Evolutionary conservation across 208 protist genomes (phyloP).

Genomic region (Acanthamoeba royreba): DNA sequence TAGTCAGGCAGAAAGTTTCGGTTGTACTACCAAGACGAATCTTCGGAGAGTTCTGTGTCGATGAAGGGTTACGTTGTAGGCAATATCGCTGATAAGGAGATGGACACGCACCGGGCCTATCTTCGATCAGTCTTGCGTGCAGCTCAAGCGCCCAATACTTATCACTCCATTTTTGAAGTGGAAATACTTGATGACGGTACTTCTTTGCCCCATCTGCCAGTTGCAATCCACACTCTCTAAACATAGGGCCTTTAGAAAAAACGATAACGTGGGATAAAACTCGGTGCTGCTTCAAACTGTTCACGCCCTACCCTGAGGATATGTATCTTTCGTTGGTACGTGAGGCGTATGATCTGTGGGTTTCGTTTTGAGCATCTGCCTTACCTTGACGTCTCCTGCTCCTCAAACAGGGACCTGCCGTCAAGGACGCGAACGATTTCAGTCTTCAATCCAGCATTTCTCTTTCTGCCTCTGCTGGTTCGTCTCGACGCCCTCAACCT

Average conservation of each 20-base stretch:
- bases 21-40: conserved; percentile 35
- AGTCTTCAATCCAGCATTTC: too few species aligned
- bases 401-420: not conserved
- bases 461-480: too few species aligned
- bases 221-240: not conserved
- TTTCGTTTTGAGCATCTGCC: too few species aligned
- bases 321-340: not conserved
- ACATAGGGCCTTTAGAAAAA: not conserved
- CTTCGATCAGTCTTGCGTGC: not conserved
- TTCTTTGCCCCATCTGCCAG: not conserved
- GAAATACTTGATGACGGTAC: not conserved
- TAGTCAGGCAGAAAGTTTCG: not conserved
- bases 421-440: not conserved
- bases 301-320: conserved; percentile 14
- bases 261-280: conserved; percentile 13
- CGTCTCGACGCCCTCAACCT: too few species aligned
- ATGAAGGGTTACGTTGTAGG: conserved; percentile 29
- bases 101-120: not conserved
- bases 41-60: not conserved
- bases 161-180: conserved; percentile 40
- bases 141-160: not conserved
- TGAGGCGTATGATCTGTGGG: too few species aligned
- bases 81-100: not conserved
- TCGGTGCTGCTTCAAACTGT: conserved; percentile 18
- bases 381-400: not conserved